Percentiles rank a stretch among this genome's conserved stretches.
These are phyloP conservation scores for Epicoccum nigrum DNA, from an alignment of 2,329 filamentous ascomycete species.

Conservation along the genomic window DNA sequence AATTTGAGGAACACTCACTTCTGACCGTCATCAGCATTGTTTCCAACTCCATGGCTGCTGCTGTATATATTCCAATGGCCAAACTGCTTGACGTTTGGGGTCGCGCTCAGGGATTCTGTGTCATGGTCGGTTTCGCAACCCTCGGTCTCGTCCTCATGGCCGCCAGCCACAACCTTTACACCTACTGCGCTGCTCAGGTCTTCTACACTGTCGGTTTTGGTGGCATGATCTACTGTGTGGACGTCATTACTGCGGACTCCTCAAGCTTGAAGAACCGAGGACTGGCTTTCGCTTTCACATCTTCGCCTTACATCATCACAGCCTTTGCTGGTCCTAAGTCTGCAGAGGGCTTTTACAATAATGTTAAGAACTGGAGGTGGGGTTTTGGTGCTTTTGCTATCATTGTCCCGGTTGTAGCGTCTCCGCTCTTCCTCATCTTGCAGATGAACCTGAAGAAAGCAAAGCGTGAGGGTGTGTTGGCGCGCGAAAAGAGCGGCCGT, in stretches of 20 bases:
- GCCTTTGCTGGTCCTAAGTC: conserved; percentile 24
- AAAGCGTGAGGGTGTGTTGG: conserved; percentile 59
- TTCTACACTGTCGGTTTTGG: conserved; percentile 63
- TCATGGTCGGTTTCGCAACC: conserved; percentile 40
- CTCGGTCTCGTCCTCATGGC: conserved; percentile 68
- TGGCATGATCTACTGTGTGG: conserved; percentile 63
- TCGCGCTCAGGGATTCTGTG: conserved; percentile 44
- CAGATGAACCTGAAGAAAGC: conserved; percentile 59
- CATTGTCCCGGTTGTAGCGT: conserved; percentile 63
- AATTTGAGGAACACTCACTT: conserved; percentile 35
- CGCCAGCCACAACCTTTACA: conserved; percentile 59
- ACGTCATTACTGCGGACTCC: conserved; percentile 68
- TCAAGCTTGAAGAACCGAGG: conserved; percentile 64
- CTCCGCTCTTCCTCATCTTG: conserved; percentile 65
- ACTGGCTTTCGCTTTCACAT: conserved; percentile 60
- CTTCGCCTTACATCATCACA: conserved; percentile 28
- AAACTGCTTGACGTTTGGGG: conserved; percentile 50
- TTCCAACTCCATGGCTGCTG: conserved; percentile 37
- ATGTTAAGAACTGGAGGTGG: conserved; percentile 57
- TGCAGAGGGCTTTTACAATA: conserved; percentile 53
- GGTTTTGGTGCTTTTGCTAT: conserved; percentile 70
- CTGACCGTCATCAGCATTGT: conserved; percentile 35
- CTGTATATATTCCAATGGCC: conserved; percentile 46
- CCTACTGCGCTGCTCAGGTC: conserved; percentile 32
- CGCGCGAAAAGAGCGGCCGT: conserved; percentile 52